Percentiles rank a stretch among this genome's conserved stretches.
These are phyloP conservation scores for Vitis hybrid DNA, from an alignment of 177 flowering plant genomes.

Conservation along the genomic window DNA sequence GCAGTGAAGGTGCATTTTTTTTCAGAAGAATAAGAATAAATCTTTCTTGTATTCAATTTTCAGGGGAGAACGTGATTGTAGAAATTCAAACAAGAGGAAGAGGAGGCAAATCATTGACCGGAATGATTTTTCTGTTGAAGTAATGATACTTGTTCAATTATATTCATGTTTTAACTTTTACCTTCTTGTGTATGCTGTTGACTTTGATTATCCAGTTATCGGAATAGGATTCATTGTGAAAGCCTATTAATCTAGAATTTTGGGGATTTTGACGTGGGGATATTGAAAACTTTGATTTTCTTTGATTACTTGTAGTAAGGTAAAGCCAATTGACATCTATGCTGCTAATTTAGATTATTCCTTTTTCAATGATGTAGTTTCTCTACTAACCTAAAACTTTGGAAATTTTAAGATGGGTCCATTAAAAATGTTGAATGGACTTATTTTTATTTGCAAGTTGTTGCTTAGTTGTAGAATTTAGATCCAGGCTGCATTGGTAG, in stretches of 20 bases:
- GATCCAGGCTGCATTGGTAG: too few species aligned
- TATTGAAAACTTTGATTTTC: background rate
- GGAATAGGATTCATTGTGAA: background rate
- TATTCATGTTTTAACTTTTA: background rate
- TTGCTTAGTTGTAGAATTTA: too few species aligned
- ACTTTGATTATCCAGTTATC: background rate
- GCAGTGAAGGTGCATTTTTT: slow-evolving; percentile 2
- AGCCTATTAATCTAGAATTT: background rate
- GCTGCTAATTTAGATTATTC: background rate
- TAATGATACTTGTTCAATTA: slow-evolving; percentile 21
- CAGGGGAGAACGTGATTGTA: slow-evolving; percentile 2
- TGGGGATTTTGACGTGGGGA: background rate
- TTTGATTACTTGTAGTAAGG: background rate
- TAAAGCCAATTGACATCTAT: background rate
- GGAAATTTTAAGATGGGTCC: background rate
- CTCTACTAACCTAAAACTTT: background rate
- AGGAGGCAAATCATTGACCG: slow-evolving; percentile 17
- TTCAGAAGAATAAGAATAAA: background rate
- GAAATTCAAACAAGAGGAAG: slow-evolving; percentile 16
- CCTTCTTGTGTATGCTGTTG: background rate
- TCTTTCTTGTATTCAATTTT: too few species aligned
- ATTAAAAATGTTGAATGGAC: too few species aligned
- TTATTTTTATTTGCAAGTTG: too few species aligned
- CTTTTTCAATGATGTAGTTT: background rate
- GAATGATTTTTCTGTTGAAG: slow-evolving; percentile 23